phyloP scores from a whole-genome alignment of 495 filamentous ascomycete genomes.

The Lasiosphaeria hispida region DNA sequence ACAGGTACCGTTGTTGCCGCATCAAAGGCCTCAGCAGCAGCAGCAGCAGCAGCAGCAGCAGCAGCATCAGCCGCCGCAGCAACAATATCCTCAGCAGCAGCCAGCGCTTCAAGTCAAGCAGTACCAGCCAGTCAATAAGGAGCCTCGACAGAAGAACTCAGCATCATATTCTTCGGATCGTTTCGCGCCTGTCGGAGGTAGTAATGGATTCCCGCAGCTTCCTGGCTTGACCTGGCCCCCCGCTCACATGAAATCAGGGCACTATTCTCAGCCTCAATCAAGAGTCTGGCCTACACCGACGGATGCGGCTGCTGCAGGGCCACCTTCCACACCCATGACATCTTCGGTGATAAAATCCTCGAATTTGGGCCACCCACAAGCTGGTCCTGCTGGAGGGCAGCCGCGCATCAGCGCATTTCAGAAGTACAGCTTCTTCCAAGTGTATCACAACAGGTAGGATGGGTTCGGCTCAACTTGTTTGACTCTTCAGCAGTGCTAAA shows the following conservation, averaged over 20 bases:
- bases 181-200: slow-evolving; percentile 40
- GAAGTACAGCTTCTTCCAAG: slow-evolving; percentile 54
- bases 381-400: slow-evolving; percentile 19
- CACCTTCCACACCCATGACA: slow-evolving; percentile 27
- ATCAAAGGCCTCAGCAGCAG: not conserved
- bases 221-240: slow-evolving; percentile 38
- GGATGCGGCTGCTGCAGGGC: slow-evolving; percentile 20
- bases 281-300: slow-evolving; percentile 28
- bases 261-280: slow-evolving; percentile 30
- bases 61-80: slow-evolving; percentile 8
- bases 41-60: slow-evolving; percentile 14
- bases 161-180: slow-evolving; percentile 29
- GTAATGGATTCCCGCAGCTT: slow-evolving; percentile 41
- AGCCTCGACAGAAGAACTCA: slow-evolving; percentile 20
- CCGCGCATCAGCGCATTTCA: slow-evolving; percentile 28
- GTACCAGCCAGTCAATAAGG: slow-evolving; percentile 19
- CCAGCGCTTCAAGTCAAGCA: slow-evolving; percentile 19
- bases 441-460: slow-evolving; percentile 47
- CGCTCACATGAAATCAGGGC: slow-evolving; percentile 38
- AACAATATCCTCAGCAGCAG: slow-evolving; percentile 11
- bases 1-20: slow-evolving; percentile 4
- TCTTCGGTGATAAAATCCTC: slow-evolving; percentile 27
- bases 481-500: slow-evolving; percentile 11
- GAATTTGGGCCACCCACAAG: slow-evolving; percentile 20
- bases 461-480: slow-evolving; percentile 2